A percentile compares a stretch with the other conserved stretches of the same genome.
Evolutionary conservation across 164 flowering plant genomes (phyloP).

Genomic region (Dillenia suffruticosa): DNA sequence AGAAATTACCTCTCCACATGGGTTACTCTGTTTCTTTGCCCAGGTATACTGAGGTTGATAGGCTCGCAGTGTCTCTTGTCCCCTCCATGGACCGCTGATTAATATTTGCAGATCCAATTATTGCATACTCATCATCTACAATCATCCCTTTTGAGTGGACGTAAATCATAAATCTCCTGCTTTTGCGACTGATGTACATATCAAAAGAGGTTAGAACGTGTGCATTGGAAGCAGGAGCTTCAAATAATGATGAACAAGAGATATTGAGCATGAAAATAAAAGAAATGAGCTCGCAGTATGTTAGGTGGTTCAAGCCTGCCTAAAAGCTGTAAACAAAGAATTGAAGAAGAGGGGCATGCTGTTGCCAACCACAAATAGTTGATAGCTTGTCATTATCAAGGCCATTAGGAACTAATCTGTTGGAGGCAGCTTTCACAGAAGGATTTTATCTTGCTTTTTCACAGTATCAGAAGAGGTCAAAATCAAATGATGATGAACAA

Average conservation of each 20-base stretch:
- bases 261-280: neutral
- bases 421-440: too few species aligned
- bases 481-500: neutral
- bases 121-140: slow-evolving; percentile 83
- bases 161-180: slow-evolving; percentile 89
- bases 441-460: too few species aligned
- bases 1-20: slow-evolving; percentile 67
- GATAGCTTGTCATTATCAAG: too few species aligned
- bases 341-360: too few species aligned
- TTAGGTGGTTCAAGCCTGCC: neutral
- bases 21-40: slow-evolving; percentile 58
- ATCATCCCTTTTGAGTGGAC: slow-evolving; percentile 99
- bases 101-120: slow-evolving; percentile 82
- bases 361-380: too few species aligned
- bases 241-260: slow-evolving; percentile 4
- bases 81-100: slow-evolving; percentile 98
- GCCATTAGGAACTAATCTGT: too few species aligned
- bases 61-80: slow-evolving; percentile 82
- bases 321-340: slow-evolving; percentile 1
- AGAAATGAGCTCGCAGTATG: neutral
- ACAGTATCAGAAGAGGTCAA: too few species aligned
- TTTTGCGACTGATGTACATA: slow-evolving; percentile 41
- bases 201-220: neutral
- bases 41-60: slow-evolving; percentile 84
- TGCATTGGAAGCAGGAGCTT: neutral